phyloP scores from a whole-genome alignment of 441 rosid genomes.

The Brassica hybrid region DNA sequence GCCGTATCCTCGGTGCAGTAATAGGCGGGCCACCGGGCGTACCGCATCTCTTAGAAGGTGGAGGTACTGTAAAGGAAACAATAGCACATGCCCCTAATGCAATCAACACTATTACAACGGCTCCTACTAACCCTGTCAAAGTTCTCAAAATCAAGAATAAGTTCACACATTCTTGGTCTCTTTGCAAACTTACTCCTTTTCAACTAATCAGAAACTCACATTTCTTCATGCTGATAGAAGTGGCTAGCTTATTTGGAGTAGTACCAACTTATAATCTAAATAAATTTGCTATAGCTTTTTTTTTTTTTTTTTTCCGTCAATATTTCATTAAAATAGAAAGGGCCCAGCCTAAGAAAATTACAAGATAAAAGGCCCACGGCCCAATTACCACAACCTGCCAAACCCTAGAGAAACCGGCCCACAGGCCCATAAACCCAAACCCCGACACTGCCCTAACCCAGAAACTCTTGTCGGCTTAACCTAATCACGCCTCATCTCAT shows the following conservation, averaged over 20 bases:
- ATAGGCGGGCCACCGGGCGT: conserved; percentile 66
- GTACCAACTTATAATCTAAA: conserved; percentile 13
- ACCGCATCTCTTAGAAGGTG: conserved; percentile 59
- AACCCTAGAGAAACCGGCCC: no score
- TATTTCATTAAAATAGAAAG: no score
- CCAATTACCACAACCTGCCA: no score
- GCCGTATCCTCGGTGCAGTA: conserved; percentile 68
- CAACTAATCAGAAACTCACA: conserved; percentile 25
- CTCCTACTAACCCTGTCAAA: conserved; percentile 46
- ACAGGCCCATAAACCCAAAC: no score
- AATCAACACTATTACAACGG: conserved; percentile 28
- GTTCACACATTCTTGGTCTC: background rate
- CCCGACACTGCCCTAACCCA: no score
- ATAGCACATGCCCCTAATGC: conserved; percentile 52
- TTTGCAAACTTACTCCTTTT: background rate
- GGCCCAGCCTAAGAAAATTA: no score
- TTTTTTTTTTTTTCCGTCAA: no score
- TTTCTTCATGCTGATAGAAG: conserved; percentile 31
- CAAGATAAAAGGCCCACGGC: no score
- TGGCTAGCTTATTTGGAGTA: background rate
- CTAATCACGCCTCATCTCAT: no score
- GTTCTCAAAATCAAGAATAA: background rate
- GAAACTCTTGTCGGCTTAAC: no score
- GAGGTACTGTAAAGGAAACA: conserved; percentile 54
- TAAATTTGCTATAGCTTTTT: no score